Conservation (phyloP, 345 rosid species). For the Erysimum cheiranthoides region DNA sequence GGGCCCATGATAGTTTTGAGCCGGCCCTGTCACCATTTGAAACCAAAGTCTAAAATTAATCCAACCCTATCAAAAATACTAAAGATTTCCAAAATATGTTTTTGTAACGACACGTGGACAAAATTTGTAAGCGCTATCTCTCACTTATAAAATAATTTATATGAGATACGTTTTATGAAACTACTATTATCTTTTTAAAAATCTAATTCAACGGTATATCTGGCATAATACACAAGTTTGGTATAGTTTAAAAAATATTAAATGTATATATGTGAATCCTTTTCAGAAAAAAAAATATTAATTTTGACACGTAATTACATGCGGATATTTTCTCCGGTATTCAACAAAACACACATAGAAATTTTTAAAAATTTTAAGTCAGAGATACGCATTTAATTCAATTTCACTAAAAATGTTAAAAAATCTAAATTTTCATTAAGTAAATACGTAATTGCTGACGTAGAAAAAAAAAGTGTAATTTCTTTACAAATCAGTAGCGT, state of each 20-base stretch:
- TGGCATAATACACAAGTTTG: neutral
- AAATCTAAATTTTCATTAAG: neutral
- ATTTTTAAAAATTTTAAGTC: neutral
- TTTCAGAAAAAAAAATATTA: no score
- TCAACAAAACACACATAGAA: neutral
- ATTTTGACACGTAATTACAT: neutral
- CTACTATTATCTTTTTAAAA: neutral
- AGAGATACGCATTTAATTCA: neutral
- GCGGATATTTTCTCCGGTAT: neutral
- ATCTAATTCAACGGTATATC: neutral
- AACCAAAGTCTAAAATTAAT: neutral
- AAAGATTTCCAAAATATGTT: neutral
- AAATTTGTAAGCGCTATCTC: neutral
- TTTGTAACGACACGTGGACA: neutral
- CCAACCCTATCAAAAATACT: neutral
- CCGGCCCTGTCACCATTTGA: no score
- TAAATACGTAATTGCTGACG: conserved; percentile 3
- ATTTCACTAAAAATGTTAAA: neutral
- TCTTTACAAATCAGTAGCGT: neutral
- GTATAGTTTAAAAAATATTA: neutral
- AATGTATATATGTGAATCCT: neutral
- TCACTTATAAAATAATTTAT: neutral
- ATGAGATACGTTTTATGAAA: neutral
- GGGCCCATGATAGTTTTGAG: no score
- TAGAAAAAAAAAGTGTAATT: neutral